Evolutionary conservation across 2,329 filamentous ascomycete genomes (phyloP).

Genomic region (Colletotrichum sp.): DNA sequence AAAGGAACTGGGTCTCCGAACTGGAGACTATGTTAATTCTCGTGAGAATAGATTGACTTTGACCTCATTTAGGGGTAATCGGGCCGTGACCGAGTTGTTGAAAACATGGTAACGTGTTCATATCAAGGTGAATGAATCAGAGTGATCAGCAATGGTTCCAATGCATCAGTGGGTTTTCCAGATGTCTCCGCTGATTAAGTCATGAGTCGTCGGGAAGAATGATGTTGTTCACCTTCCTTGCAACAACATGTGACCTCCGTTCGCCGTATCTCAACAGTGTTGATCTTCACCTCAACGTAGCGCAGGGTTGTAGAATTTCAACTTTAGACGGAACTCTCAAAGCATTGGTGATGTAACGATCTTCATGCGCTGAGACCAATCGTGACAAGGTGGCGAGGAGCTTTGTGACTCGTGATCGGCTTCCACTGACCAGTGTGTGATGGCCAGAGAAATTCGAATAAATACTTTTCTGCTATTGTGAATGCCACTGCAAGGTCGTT

Average conservation of each 20-base stretch:
- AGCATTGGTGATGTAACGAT: neutral
- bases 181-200: neutral
- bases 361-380: neutral
- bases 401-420: neutral
- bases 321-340: neutral
- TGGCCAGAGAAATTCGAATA: fast-evolving
- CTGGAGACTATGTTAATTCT: neutral
- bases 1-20: neutral
- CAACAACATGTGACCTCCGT: neutral
- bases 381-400: neutral
- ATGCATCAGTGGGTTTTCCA: neutral
- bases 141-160: neutral
- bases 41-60: neutral
- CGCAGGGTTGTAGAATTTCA: neutral
- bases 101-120: neutral
- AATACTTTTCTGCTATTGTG: neutral
- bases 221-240: neutral
- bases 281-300: neutral
- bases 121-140: neutral
- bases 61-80: neutral
- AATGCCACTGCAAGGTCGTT: neutral
- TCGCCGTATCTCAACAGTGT: neutral
- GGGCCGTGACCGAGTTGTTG: neutral
- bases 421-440: neutral
- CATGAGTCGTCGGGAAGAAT: neutral